These are phyloP conservation scores for Fusarium temperatum DNA, from an alignment of 2,329 filamentous ascomycete genomes.

Conservation along the genomic window DNA sequence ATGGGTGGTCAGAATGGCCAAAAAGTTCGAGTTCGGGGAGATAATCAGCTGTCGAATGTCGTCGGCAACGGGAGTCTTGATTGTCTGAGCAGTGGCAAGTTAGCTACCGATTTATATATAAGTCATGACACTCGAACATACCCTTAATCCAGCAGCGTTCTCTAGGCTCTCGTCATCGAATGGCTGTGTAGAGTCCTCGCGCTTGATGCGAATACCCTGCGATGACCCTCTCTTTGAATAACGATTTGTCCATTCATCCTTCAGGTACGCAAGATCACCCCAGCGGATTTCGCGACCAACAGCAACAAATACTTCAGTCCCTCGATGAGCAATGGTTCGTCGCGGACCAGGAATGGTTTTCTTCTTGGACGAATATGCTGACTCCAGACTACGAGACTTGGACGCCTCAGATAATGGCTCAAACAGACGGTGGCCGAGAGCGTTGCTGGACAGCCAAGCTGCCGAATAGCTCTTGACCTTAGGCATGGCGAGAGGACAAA, in stretches of 20 bases:
- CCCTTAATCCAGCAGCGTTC: conserved; percentile 45
- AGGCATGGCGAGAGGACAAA: conserved; percentile 68
- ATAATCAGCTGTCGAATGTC: conserved; percentile 86
- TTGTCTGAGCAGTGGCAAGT: conserved; percentile 59
- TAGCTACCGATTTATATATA: neutral
- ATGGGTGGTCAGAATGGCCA: conserved; percentile 87
- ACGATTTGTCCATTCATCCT: conserved; percentile 61
- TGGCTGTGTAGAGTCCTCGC: conserved; percentile 55
- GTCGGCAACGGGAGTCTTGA: conserved; percentile 81
- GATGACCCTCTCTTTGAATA: conserved; percentile 44
- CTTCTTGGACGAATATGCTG: conserved; percentile 55
- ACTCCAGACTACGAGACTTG: conserved; percentile 51
- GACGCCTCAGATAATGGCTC: conserved; percentile 54
- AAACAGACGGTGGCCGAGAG: conserved; percentile 83
- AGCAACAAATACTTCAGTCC: conserved; percentile 88
- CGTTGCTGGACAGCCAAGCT: conserved; percentile 82
- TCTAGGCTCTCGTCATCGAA: conserved; percentile 48
- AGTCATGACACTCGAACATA: conserved; percentile 35
- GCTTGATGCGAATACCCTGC: conserved; percentile 55
- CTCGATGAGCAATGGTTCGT: conserved; percentile 79
- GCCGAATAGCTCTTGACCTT: conserved; percentile 88
- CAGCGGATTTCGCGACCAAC: conserved; percentile 91
- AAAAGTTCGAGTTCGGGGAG: conserved; percentile 81
- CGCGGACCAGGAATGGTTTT: conserved; percentile 59
- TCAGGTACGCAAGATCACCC: conserved; percentile 84